Evolutionary conservation across 2,329 filamentous ascomycete genomes (phyloP).

Genomic region (Fusarium lateritium): DNA sequence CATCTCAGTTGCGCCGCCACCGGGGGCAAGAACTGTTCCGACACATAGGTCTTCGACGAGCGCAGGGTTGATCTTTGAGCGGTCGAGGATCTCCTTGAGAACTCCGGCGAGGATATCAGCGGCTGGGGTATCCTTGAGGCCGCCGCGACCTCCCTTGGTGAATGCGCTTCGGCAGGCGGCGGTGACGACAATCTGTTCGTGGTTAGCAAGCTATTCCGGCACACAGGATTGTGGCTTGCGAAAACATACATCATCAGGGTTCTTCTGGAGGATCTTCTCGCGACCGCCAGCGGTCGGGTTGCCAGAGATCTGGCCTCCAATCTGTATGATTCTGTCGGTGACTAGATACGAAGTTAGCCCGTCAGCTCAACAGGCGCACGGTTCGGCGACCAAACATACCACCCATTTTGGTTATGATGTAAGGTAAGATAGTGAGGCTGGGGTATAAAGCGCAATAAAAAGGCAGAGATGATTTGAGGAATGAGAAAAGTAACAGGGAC

Average conservation of each 20-base stretch:
- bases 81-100: constrained; percentile 84
- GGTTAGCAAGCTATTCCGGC: constrained; percentile 6
- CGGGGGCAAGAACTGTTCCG: constrained; percentile 90
- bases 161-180: constrained; percentile 92
- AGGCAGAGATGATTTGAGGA: constrained; percentile 14
- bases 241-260: constrained; percentile 73
- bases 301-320: constrained; percentile 74
- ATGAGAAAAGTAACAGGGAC: constrained; percentile 9
- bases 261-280: constrained; percentile 75
- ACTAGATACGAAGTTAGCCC: constrained; percentile 57
- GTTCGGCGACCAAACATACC: constrained; percentile 49
- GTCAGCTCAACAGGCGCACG: not conserved
- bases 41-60: constrained; percentile 95
- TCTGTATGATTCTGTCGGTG: constrained; percentile 70
- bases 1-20: constrained; percentile 97
- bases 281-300: constrained; percentile 68
- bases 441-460: constrained; percentile 32
- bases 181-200: constrained; percentile 84
- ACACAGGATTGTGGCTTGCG: not conserved
- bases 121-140: constrained; percentile 93
- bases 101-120: constrained; percentile 89
- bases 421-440: constrained; percentile 15
- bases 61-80: constrained; percentile 88
- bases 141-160: constrained; percentile 93
- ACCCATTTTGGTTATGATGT: constrained; percentile 53